Evolutionary conservation across 768 basidiomycete genomes (phyloP).

Genomic region (Macrolepiota dolichaula): DNA sequence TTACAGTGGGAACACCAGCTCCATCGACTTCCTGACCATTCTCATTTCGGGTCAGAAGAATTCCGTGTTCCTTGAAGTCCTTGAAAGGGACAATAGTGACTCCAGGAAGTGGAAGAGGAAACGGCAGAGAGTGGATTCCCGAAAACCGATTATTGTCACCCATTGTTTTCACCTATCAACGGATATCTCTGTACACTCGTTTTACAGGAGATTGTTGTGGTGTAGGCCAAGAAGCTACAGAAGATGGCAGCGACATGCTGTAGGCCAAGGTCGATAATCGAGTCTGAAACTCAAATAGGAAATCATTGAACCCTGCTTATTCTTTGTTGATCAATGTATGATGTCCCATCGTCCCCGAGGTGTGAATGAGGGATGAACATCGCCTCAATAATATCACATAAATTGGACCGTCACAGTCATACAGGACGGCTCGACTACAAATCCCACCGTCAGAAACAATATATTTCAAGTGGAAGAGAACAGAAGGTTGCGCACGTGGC

Average conservation of each 20-base stretch:
- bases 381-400: too few species aligned
- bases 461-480: too few species aligned
- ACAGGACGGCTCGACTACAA: too few species aligned
- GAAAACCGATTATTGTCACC: background rate
- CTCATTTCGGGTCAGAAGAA: background rate
- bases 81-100: background rate
- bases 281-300: background rate
- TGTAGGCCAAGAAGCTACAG: background rate
- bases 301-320: background rate
- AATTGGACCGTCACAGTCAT: too few species aligned
- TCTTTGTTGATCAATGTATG: too few species aligned
- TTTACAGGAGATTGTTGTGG: background rate
- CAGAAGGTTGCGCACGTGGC: background rate
- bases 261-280: background rate
- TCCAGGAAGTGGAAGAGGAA: background rate
- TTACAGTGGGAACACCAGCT: background rate
- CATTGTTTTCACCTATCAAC: background rate
- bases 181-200: background rate
- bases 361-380: too few species aligned
- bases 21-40: conserved; percentile 6
- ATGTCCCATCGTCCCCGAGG: too few species aligned
- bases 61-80: conserved; percentile 3
- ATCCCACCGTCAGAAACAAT: too few species aligned
- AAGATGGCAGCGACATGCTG: background rate
- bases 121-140: background rate